Evolutionary conservation across 2,329 filamentous ascomycete genomes (phyloP).

Genomic region (Nakataea oryzae): DNA sequence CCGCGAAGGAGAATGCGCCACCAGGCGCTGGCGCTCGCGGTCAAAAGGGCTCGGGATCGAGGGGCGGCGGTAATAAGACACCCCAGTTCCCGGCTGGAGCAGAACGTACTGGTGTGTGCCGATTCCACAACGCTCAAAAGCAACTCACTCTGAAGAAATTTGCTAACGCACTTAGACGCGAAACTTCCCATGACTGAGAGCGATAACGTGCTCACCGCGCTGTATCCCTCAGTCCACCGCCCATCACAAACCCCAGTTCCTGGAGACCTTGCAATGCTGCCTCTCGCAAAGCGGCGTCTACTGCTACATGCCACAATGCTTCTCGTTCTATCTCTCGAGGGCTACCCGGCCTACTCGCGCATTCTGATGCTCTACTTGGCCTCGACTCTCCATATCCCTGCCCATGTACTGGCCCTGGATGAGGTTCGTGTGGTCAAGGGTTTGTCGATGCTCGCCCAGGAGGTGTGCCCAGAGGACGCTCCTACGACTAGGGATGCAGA

Average conservation of each 20-base stretch:
- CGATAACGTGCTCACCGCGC: conserved; percentile 34
- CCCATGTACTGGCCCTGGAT: conserved; percentile 54
- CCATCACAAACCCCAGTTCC: too few species aligned
- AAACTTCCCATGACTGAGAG: conserved; percentile 17
- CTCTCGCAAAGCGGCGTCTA: conserved; percentile 51
- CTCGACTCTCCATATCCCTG: conserved; percentile 59
- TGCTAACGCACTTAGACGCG: background rate
- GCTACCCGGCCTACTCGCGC: conserved; percentile 66
- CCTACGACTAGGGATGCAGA: conserved; percentile 48
- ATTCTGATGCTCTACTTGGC: conserved; percentile 60
- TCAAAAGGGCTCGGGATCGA: background rate
- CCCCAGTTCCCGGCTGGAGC: background rate
- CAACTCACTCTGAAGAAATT: background rate
- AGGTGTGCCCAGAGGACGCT: conserved; percentile 54
- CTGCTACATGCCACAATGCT: conserved; percentile 65
- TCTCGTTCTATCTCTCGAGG: conserved; percentile 63
- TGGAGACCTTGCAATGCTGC: conserved; percentile 49
- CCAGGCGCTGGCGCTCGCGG: background rate
- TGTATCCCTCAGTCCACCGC: too few species aligned
- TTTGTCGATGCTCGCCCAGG: conserved; percentile 62
- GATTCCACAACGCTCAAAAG: conserved; percentile 1
- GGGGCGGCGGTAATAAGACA: background rate
- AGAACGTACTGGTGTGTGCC: background rate
- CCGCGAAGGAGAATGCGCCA: conserved; percentile 38
- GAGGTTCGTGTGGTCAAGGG: conserved; percentile 67